Conservation (phyloP, 768 basidiomycete species). For the Kwoniella mangroviensis region DNA sequence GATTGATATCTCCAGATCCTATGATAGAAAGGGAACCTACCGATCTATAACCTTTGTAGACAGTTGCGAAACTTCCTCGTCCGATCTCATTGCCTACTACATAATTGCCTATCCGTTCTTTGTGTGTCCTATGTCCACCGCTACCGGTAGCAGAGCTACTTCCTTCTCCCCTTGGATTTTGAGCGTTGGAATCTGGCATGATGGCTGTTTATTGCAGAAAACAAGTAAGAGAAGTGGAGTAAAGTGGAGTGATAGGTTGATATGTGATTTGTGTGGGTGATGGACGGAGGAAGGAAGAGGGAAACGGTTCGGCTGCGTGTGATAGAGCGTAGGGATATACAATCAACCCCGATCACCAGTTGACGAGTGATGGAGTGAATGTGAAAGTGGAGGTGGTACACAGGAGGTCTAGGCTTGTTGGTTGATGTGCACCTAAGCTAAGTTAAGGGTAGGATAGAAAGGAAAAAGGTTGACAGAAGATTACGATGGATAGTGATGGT, state of each 20-base stretch:
- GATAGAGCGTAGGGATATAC: not conserved
- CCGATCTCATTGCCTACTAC: slow-evolving; percentile 60
- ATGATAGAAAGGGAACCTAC: slow-evolving; percentile 60
- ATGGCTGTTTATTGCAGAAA: not conserved
- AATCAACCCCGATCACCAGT: not conserved
- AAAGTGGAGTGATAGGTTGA: slow-evolving; percentile 1
- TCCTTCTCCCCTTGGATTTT: slow-evolving; percentile 17
- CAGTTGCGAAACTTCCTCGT: slow-evolving; percentile 88
- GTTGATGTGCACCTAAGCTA: not conserved
- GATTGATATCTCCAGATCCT: not conserved
- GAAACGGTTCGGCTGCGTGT: not conserved
- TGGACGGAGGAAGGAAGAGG: not conserved
- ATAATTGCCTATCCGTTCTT: slow-evolving; percentile 58
- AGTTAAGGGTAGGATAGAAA: not conserved
- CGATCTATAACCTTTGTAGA: slow-evolving; percentile 90
- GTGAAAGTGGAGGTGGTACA: slow-evolving; percentile 2
- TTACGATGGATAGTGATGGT: not conserved
- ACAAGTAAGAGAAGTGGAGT: slow-evolving; percentile 1
- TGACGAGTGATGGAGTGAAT: not conserved
- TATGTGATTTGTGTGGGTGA: not conserved
- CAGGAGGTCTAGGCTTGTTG: not conserved
- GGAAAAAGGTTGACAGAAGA: not conserved
- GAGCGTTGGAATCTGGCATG: slow-evolving; percentile 27
- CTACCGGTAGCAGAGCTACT: not conserved
- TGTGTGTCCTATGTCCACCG: slow-evolving; percentile 21